phyloP scores from a whole-genome alignment of 495 filamentous ascomycete genomes.

The Penicillium angulare region DNA sequence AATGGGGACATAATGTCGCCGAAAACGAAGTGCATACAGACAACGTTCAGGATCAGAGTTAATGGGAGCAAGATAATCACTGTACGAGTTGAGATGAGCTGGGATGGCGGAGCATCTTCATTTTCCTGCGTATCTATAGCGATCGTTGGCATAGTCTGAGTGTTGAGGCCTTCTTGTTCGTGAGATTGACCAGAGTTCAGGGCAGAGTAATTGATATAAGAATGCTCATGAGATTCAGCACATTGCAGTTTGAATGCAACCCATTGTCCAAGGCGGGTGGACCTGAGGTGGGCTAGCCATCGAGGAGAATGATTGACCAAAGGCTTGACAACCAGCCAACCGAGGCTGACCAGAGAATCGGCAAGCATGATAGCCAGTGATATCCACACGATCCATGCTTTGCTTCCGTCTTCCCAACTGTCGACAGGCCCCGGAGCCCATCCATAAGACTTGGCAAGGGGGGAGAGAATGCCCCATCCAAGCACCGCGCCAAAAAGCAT shows the following conservation, averaged over 20 bases:
- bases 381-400: conserved; percentile 98
- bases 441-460: conserved; percentile 75
- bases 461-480: conserved; percentile 90
- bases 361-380: conserved; percentile 95
- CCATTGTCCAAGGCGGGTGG: conserved; percentile 28
- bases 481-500: conserved; percentile 91
- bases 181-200: conserved; percentile 21
- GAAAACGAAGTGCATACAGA: conserved; percentile 78
- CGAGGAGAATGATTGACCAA: conserved; percentile 43
- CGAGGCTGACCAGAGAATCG: conserved; percentile 84
- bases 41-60: conserved; percentile 76
- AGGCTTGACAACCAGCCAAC: conserved; percentile 71
- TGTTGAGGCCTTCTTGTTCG: neutral
- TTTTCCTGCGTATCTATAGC: conserved; percentile 35
- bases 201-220: conserved; percentile 42
- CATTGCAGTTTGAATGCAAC: conserved; percentile 17
- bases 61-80: conserved; percentile 72
- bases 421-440: conserved; percentile 87
- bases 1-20: conserved; percentile 55
- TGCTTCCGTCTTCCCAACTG: conserved; percentile 87
- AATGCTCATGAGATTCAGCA: conserved; percentile 16
- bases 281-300: conserved; percentile 29
- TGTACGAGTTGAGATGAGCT: conserved; percentile 71
- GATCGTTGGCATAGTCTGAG: neutral
- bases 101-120: conserved; percentile 76